These are phyloP conservation scores for Nannochloropsis gaditana DNA, from an alignment of 108 stramenopile species.

Conservation along the genomic window DNA sequence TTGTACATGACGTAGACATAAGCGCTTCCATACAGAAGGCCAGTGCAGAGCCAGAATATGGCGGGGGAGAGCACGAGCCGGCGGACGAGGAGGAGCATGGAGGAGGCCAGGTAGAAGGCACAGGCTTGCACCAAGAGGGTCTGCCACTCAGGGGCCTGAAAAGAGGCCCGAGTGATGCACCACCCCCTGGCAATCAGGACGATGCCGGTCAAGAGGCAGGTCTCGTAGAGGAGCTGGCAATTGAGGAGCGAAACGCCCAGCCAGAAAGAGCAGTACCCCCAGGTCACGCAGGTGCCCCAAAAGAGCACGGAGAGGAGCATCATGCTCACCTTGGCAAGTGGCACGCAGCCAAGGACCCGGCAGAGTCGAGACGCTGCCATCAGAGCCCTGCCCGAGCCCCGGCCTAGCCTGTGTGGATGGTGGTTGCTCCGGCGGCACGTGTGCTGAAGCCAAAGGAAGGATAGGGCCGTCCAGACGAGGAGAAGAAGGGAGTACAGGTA, in stretches of 20 bases:
- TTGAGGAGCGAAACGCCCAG: constrained; percentile 13
- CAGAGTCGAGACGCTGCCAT: neutral
- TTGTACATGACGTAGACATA: neutral
- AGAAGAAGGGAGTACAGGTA: neutral
- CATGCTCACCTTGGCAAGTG: neutral
- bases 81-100: neutral
- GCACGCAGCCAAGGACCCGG: neutral
- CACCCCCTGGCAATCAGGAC: neutral
- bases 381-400: neutral
- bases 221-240: constrained; percentile 15
- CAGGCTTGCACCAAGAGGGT: neutral
- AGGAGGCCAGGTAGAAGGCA: constrained; percentile 21
- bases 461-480: neutral
- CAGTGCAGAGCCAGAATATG: neutral
- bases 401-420: neutral
- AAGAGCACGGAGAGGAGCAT: neutral
- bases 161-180: constrained; percentile 17
- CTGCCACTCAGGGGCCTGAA: neutral
- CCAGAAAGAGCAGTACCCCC: constrained; percentile 23
- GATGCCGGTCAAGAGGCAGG: neutral
- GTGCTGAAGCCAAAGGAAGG: neutral
- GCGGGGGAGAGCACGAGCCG: neutral
- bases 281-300: constrained; percentile 13
- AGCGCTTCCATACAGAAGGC: neutral
- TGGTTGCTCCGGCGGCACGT: neutral